Base-by-base conservation (phyloP, 2,329 filamentous ascomycete genomes). In the Dactylellina parvicollis region DNA sequence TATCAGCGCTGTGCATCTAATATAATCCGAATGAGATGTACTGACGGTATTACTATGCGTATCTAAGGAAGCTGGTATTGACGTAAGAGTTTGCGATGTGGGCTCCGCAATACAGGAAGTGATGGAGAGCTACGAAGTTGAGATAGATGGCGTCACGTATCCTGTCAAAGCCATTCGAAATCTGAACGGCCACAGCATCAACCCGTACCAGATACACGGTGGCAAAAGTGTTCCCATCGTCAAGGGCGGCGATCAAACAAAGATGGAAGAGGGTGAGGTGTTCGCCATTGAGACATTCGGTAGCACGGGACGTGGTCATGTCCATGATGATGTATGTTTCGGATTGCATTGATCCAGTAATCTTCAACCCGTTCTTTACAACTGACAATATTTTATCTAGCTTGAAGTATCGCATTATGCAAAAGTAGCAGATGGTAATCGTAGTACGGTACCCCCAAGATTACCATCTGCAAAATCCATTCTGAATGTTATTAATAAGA, bases 241-340 rank as follows among this genome's bases (percentile, higher is more conserved):
- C 75, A 96, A 96, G 84, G 89, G 88, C 75, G 87, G 87, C 75
- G 92, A 96, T 79, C 88, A 89, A 80, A 96, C 92, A 57, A 96
- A 96, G 85, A 98, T 98, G 94, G 93, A 97, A 83, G 94, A 97
- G 82, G 92, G 92, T 42, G 93, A 98, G 79, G 89, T 92, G 16
- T 98, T 96, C 81, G 93, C 93, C 76, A 96, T 97, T 77, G 93
- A 97, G 83, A 97, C 93, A 0, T 97, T 97, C 81, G 94, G 93
- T 73, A 95, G 90, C 80, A 97, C 93, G 20, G 94, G 93, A 75
- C 93, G 92, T 80, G 93, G 92, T 76, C 90, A 91, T 79, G 91
- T 96, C 65, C 84, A 88, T 76, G 92, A 97, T 79, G 92, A 96
- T 82, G 90, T 92, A 82, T 80, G 86, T 81, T 32, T n/a, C 28